These are phyloP conservation scores for Misopates orontium DNA, from an alignment of 257 asterid genomes.

Conservation along the genomic window DNA sequence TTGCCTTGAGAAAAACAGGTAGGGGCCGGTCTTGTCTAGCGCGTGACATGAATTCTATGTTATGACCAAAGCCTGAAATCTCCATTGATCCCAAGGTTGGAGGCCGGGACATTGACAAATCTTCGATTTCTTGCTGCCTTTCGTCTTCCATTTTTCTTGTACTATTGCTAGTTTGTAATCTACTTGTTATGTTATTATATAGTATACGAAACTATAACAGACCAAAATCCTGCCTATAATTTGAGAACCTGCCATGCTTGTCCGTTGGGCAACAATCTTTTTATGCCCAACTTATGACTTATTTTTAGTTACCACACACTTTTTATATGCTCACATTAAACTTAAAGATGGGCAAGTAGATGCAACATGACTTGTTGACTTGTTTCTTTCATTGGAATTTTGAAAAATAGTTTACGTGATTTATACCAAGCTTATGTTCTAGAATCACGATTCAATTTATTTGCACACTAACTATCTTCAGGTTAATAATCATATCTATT, in stretches of 20 bases:
- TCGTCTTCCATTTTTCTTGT: constrained; percentile 45
- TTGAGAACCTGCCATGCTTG: constrained; percentile 28
- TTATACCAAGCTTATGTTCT: no score
- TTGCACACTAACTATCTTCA: no score
- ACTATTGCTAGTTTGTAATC: neutral
- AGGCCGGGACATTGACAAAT: constrained; percentile 51
- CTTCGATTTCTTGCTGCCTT: constrained; percentile 59
- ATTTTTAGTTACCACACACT: constrained; percentile 58
- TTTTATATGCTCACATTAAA: constrained; percentile 32
- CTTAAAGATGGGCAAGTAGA: neutral
- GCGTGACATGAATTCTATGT: constrained; percentile 63
- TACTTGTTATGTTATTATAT: constrained; percentile 20
- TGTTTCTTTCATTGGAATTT: no score
- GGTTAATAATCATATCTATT: no score
- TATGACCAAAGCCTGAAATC: constrained; percentile 62
- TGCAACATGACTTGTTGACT: no score
- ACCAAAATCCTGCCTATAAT: constrained; percentile 47
- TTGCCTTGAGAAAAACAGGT: constrained; percentile 83
- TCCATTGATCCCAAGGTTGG: constrained; percentile 59
- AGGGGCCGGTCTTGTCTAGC: constrained; percentile 57
- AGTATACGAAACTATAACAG: constrained; percentile 26
- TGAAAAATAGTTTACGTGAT: no score
- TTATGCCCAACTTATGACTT: constrained; percentile 45
- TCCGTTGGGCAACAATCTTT: constrained; percentile 77
- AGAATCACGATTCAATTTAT: no score